These are phyloP conservation scores for Didymella keratinophila DNA, from an alignment of 2,329 filamentous ascomycete genomes.

Conservation along the genomic window DNA sequence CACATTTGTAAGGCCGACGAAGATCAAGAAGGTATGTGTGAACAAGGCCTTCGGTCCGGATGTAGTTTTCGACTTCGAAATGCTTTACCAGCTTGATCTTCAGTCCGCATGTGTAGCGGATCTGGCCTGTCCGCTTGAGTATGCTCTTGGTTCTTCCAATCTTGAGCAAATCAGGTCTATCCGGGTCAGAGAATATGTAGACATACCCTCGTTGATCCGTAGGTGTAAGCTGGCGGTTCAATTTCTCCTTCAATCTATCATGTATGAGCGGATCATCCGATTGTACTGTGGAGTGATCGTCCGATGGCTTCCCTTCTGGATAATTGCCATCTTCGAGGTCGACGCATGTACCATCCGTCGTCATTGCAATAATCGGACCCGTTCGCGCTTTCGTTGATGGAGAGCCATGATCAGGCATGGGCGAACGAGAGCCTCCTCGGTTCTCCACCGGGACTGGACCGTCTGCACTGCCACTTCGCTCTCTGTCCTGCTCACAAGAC, in stretches of 20 bases:
- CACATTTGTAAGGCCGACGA: not conserved
- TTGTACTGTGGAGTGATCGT: not conserved
- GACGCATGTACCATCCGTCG: not conserved
- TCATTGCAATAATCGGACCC: no score
- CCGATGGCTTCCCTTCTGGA: no score
- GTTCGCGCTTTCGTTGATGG: no score
- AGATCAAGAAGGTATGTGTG: conserved; percentile 6
- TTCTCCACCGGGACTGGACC: no score
- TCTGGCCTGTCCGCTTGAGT: not conserved
- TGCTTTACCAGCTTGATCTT: not conserved
- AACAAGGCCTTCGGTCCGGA: conserved; percentile 3
- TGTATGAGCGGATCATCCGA: not conserved
- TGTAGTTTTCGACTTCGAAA: not conserved
- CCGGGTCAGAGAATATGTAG: not conserved
- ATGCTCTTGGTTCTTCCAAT: not conserved
- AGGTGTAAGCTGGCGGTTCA: not conserved
- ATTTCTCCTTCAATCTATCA: not conserved
- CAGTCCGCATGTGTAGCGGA: not conserved
- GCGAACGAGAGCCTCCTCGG: no score
- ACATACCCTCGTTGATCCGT: not conserved
- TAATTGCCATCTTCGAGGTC: not conserved
- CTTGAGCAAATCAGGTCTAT: not conserved
- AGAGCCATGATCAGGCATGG: no score
- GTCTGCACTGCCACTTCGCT: no score
- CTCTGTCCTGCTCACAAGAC: no score